Evolutionary conservation across 2,329 filamentous ascomycete species (phyloP).

Genomic region (Rhinocladiella mackenziei): DNA sequence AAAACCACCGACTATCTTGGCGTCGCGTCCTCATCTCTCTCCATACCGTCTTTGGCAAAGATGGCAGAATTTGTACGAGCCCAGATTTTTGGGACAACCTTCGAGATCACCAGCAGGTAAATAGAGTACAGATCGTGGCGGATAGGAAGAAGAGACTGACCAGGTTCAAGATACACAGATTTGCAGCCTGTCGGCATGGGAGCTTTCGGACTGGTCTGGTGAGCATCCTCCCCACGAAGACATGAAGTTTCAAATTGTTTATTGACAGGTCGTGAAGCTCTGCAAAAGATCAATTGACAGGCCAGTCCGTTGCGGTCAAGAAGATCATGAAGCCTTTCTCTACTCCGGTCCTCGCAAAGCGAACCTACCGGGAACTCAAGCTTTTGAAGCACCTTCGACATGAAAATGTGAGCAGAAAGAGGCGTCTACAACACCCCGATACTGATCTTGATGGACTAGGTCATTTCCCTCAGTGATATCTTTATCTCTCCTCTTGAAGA

Average conservation of each 20-base stretch:
- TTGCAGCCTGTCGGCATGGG: slow-evolving; percentile 99
- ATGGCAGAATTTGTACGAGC: slow-evolving; percentile 99
- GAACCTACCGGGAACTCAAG: slow-evolving; percentile 96
- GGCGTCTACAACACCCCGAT: slow-evolving; percentile 15
- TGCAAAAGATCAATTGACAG: slow-evolving; percentile 94
- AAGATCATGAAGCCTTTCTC: slow-evolving; percentile 99
- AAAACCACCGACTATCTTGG: background rate
- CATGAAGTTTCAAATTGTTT: background rate
- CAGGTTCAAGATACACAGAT: slow-evolving; percentile 75
- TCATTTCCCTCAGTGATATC: slow-evolving; percentile 98
- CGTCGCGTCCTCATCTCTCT: too few species aligned
- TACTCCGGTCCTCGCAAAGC: slow-evolving; percentile 95
- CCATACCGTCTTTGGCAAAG: slow-evolving; percentile 44
- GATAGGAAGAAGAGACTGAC: slow-evolving; percentile 28
- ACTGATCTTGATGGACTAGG: slow-evolving; percentile 48
- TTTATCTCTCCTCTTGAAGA: slow-evolving; percentile 99
- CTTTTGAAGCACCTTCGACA: slow-evolving; percentile 93
- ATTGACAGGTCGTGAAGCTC: slow-evolving; percentile 58
- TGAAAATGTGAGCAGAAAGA: slow-evolving; percentile 69
- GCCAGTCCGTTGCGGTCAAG: slow-evolving; percentile 95
- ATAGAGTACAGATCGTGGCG: slow-evolving; percentile 18
- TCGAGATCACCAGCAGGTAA: slow-evolving; percentile 98
- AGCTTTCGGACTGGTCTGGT: slow-evolving; percentile 97
- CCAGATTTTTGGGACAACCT: slow-evolving; percentile 98
- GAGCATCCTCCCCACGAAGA: slow-evolving; percentile 37